A percentile compares a stretch with the other conserved stretches of the same genome.
These are phyloP conservation scores for Gossypium mustelinum DNA, from an alignment of 345 rosid species.

Conservation along the genomic window DNA sequence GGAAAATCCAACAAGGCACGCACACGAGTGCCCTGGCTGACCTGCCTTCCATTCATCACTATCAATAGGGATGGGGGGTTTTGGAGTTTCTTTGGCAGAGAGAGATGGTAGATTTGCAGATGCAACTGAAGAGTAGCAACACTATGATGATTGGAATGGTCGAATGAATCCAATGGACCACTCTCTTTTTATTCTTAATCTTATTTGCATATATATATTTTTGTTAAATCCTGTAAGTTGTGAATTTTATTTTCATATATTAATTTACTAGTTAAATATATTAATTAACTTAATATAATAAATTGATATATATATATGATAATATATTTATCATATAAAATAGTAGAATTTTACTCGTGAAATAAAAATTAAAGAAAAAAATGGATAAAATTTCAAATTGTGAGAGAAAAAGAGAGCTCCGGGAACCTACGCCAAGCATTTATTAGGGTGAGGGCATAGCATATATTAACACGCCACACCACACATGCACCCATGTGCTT, in stretches of 20 bases:
- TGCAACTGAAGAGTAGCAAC: not conserved
- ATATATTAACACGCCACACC: conserved; percentile 16
- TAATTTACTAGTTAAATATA: too few species aligned
- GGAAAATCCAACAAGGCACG: conserved; percentile 11
- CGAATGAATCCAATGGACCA: conserved; percentile 8
- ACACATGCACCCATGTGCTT: conserved; percentile 45
- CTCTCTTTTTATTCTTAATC: too few species aligned
- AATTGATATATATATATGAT: too few species aligned
- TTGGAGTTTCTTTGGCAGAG: not conserved
- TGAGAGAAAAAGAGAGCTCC: not conserved
- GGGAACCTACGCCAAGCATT: conserved; percentile 30
- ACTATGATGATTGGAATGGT: conserved; percentile 6
- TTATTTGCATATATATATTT: too few species aligned
- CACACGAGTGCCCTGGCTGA: conserved; percentile 24
- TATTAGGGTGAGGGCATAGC: conserved; percentile 15
- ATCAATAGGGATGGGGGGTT: conserved; percentile 14
- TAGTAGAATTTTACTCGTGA: not conserved
- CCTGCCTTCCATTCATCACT: conserved; percentile 22
- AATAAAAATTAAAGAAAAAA: too few species aligned
- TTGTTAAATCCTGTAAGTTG: too few species aligned
- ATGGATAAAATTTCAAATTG: too few species aligned
- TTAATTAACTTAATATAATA: too few species aligned
- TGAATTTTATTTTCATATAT: too few species aligned
- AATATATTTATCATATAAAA: too few species aligned
- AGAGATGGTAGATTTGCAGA: too few species aligned